phyloP scores from a whole-genome alignment of 2,329 filamentous ascomycete genomes.

The Venturiaceae sp. region DNA sequence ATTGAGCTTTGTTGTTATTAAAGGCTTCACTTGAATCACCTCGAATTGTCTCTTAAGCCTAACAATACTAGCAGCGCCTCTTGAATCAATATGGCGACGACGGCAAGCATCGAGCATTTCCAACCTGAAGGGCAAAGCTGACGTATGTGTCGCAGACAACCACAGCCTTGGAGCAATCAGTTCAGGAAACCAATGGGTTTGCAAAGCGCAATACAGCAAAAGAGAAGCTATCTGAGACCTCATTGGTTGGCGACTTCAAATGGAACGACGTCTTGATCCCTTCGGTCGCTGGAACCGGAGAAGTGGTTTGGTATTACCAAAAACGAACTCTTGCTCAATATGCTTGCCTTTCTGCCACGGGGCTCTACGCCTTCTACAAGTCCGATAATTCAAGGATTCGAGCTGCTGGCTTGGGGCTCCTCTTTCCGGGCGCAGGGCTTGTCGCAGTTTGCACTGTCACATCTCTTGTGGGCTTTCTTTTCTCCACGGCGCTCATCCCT shows the following conservation, averaged over 20 bases:
- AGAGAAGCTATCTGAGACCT: neutral
- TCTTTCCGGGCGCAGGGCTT: slow-evolving; percentile 7
- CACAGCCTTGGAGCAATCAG: neutral
- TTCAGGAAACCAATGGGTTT: neutral
- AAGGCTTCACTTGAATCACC: neutral
- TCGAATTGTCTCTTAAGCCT: neutral
- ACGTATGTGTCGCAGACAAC: neutral
- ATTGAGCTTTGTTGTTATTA: neutral
- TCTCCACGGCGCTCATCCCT: slow-evolving; percentile 4
- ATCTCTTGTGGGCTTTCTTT: neutral
- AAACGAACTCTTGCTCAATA: slow-evolving; percentile 2
- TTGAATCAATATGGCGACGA: neutral
- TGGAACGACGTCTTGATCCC: slow-evolving; percentile 2
- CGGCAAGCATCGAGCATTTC: neutral
- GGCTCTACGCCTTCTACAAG: slow-evolving; percentile 3
- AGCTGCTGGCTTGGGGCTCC: neutral
- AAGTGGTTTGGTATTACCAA: neutral
- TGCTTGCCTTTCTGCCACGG: neutral
- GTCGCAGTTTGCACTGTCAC: neutral
- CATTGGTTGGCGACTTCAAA: neutral
- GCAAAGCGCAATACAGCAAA: neutral
- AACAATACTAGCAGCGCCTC: neutral
- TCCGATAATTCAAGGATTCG: neutral
- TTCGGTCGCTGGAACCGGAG: neutral
- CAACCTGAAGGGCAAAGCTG: neutral